Conservation (phyloP, 1,284 basidiomycete genomes). For the Bjerkandera adusta region DNA sequence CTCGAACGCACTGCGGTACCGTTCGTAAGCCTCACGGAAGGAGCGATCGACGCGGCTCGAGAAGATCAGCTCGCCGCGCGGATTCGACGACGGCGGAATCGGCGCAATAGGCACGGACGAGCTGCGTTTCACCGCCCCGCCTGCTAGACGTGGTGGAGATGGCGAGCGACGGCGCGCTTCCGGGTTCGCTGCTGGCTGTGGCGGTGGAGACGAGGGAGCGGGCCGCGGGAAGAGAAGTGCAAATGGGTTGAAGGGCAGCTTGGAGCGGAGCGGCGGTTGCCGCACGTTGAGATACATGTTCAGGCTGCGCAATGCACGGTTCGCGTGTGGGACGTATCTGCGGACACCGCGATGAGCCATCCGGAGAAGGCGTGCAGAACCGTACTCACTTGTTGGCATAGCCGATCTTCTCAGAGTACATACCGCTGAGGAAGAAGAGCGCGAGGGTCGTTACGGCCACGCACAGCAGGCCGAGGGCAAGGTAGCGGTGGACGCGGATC, state of each 20-base stretch:
- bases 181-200: conserved; percentile 20
- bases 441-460: conserved; percentile 88
- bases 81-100: conserved; percentile 87
- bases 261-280: conserved; percentile 63
- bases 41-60: conserved; percentile 80
- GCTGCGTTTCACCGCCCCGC: conserved; percentile 32
- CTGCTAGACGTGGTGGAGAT: conserved; percentile 37
- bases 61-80: conserved; percentile 95
- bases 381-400: conserved; percentile 88
- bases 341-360: neutral
- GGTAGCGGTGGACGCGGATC: conserved; percentile 61
- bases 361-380: neutral
- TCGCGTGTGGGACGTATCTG: conserved; percentile 97
- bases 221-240: conserved; percentile 62
- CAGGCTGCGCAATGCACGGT: conserved; percentile 85
- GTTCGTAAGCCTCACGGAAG: conserved; percentile 92
- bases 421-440: conserved; percentile 95
- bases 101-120: conserved; percentile 60
- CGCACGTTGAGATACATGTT: conserved; percentile 98
- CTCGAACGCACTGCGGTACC: conserved; percentile 92
- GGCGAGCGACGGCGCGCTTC: conserved; percentile 32
- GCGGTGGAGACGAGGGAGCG: conserved; percentile 21
- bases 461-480: conserved; percentile 75
- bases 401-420: conserved; percentile 95
- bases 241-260: conserved; percentile 63